Evolutionary conservation across 371 early-diverging fungal species (phyloP), one percentile per base, ranked within the genome.

Genomic region (Lichtheimia ramosa): DNA sequence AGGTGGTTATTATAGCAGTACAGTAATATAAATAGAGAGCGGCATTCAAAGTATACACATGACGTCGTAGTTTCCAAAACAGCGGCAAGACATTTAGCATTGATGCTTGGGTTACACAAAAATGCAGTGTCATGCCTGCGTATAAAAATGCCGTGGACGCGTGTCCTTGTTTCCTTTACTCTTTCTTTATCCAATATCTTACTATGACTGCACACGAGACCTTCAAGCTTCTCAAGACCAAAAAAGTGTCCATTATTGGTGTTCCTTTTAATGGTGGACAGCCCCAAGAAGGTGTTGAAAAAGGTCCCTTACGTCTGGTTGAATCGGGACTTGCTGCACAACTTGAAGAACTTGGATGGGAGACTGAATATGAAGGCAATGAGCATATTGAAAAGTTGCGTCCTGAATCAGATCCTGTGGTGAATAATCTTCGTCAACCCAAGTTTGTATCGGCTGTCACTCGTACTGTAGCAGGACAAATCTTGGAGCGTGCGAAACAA

Each of bases 211-310:
- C 10, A 34, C 34, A 34, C 6, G 34, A 34, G 34, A 34, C 34
- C 10, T 34, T 8, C 14, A 39, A 39, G 1, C 18, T 55, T 2
- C 18, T 55, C 27, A 55, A 41, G 16, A 40, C 24, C 24, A 69
- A 75, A 51, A 82, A 86, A 18, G 90, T 91, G 46, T 89, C 88
- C 21, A 70, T 93, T 57, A 77, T 92, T 48, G 90, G 90, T 25
- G 89, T 87, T 27, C 87, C 90, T 16, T 94, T 92, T 76, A 86
- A 84, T 73, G 90, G 89, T 20, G 90, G 90, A 10, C 90, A 83
- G 71, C 82, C 91, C 55, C 88, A 87, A 69, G 84, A 79, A 54
- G 96, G 96, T 58, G 96, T 96, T 12, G 95, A 96, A 63, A 77
- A 85, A 50, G 96, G 93, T 10, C 95, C 95, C 15, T 71, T 85